Evolutionary conservation across 805 yeast species (phyloP), one percentile per base, ranked within the genome.

Genomic region (Suhomyces vadensis): DNA sequence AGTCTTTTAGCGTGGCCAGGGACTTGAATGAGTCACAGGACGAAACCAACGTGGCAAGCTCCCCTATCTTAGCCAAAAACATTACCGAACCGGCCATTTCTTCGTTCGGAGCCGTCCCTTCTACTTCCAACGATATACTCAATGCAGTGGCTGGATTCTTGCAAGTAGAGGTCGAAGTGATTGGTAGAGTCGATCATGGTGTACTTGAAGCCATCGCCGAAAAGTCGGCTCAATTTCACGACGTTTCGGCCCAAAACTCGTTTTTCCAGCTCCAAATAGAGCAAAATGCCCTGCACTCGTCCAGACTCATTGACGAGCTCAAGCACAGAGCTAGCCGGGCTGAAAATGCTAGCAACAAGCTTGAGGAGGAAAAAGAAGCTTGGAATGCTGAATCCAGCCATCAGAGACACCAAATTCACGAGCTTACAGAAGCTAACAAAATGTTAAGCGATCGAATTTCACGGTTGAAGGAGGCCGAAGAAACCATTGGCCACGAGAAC

Each of bases 1-100:
- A 70, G 39, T 53, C 67, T 6, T 71, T 71, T 48, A 50, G 55
- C 27, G 75, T 71, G 16, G 75, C 76, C 14, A 63, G 56, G 48
- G 76, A 71, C 45, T 27, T 41, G n/a, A 44, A 49, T 7, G 44
- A 42, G n/a, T 31, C 21, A 2, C 10, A 10, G 24, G 37, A 33
- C 37, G 35, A 38, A 7, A 20, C 40, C 2, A 46, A 43, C 22
- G 56, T 52, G 8, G 45, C 53, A 6, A 51, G 61, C 44, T 52
- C 64, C 7, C 64, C 65, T 4, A 58, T 58, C 3, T 47, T 41
- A 17, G 43, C 47, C 13, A 48, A 44, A 40, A 23, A 3, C 5
- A 11, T 11, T 7, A 31, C n/a, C 13, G 17, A 20, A 10, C 27
- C 16, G 6, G 6, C 14, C 27, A 20, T 20, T 4, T 3, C 31